These are phyloP conservation scores for Eucalyptus cloeziana DNA, from an alignment of 345 rosid genomes.

Conservation along the genomic window DNA sequence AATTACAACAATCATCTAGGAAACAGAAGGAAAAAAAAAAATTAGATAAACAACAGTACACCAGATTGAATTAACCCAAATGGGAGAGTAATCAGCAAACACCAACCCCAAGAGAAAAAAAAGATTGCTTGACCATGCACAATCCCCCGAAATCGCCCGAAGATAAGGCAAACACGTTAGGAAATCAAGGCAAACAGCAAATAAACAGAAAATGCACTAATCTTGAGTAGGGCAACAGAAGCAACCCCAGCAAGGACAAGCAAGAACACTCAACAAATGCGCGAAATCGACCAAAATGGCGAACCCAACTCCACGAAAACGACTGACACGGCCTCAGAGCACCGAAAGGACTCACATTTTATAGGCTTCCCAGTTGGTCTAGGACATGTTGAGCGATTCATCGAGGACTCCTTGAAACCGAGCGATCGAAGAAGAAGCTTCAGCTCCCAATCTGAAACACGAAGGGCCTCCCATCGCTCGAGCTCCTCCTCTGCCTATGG, in stretches of 20 bases:
- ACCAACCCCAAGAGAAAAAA: neutral
- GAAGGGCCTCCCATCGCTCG: neutral
- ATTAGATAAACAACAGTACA: neutral
- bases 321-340: neutral
- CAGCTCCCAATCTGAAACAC: neutral
- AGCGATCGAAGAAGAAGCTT: neutral
- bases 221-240: neutral
- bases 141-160: neutral
- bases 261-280: neutral
- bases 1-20: neutral
- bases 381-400: conserved; percentile 33
- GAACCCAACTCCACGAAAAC: neutral
- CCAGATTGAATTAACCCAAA: neutral
- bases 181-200: neutral
- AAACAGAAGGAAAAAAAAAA: neutral
- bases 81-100: neutral
- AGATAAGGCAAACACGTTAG: neutral
- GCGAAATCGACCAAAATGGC: neutral
- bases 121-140: neutral
- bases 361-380: conserved; percentile 98
- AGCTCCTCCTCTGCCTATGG: neutral
- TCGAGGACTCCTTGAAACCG: neutral
- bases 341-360: conserved; percentile 60
- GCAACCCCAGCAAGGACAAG: neutral
- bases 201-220: neutral